phyloP scores from a whole-genome alignment of 2,329 filamentous ascomycete species.

The Annulohypoxylon truncatum region DNA sequence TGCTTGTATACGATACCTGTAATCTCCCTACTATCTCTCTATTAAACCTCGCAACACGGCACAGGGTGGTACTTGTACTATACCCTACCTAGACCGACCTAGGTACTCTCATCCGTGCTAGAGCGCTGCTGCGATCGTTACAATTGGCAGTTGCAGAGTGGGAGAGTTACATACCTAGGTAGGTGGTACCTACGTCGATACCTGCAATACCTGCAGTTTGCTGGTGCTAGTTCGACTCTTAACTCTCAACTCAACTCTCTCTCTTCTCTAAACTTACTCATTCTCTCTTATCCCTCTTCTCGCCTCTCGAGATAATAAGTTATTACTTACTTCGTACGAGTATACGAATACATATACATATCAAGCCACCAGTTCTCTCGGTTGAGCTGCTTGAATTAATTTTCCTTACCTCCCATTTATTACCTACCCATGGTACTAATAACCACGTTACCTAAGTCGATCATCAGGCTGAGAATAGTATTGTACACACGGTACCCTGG shows the following conservation, averaged over 20 bases:
- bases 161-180: neutral
- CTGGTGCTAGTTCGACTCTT: neutral
- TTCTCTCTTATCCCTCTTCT: neutral
- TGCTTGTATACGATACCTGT: neutral
- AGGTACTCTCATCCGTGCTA: neutral
- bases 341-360: conserved; percentile 12
- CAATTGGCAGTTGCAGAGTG: neutral
- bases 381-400: neutral
- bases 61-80: neutral
- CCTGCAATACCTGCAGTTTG: neutral
- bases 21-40: neutral
- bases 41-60: neutral
- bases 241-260: neutral
- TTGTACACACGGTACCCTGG: conserved; percentile 14
- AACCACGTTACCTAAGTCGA: conserved; percentile 12
- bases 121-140: neutral
- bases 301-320: neutral
- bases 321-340: neutral
- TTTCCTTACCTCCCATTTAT: neutral
- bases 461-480: conserved; percentile 29
- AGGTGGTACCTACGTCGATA: neutral
- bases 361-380: neutral
- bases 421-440: conserved; percentile 6
- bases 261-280: neutral
- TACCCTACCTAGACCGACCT: neutral